Percentiles rank a stretch among this genome's conserved stretches.
Evolutionary conservation across 2,329 filamentous ascomycete genomes (phyloP).

Genomic region (Sclerotinia nivalis): DNA sequence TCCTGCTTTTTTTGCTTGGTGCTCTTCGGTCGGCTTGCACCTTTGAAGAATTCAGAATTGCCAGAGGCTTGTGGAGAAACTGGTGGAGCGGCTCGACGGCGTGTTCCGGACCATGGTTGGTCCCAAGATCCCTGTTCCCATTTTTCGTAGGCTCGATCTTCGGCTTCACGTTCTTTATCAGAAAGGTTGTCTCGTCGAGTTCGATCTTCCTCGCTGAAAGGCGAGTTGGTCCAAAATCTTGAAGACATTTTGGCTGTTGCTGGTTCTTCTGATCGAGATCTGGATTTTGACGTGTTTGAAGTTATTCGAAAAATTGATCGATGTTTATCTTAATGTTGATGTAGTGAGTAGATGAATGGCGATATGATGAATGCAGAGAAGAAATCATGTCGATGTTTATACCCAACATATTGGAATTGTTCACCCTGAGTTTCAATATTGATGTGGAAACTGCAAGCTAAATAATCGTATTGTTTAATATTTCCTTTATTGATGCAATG

Average conservation of each 20-base stretch:
- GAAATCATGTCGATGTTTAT: neutral
- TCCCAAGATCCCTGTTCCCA: neutral
- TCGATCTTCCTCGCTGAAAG: neutral
- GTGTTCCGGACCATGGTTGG: too few relatives aligned
- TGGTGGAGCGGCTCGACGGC: neutral
- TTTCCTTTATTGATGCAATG: neutral
- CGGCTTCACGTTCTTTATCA: neutral
- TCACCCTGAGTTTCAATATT: neutral
- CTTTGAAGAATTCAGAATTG: neutral
- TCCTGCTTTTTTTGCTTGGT: neutral
- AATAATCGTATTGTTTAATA: neutral
- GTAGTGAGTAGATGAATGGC: neutral
- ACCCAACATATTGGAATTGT: neutral
- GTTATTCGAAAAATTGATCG: neutral
- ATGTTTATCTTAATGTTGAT: neutral
- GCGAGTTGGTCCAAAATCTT: neutral
- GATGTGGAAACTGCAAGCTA: neutral
- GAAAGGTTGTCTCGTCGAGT: neutral
- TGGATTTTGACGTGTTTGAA: neutral
- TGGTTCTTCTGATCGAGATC: neutral
- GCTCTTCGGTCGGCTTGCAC: neutral
- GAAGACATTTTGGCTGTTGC: neutral
- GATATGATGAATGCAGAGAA: neutral
- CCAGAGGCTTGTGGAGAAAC: rapidly evolving
- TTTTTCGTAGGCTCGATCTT: neutral